Base-by-base conservation (phyloP, 495 filamentous ascomycete species). In the Penicillium pulvis region DNA sequence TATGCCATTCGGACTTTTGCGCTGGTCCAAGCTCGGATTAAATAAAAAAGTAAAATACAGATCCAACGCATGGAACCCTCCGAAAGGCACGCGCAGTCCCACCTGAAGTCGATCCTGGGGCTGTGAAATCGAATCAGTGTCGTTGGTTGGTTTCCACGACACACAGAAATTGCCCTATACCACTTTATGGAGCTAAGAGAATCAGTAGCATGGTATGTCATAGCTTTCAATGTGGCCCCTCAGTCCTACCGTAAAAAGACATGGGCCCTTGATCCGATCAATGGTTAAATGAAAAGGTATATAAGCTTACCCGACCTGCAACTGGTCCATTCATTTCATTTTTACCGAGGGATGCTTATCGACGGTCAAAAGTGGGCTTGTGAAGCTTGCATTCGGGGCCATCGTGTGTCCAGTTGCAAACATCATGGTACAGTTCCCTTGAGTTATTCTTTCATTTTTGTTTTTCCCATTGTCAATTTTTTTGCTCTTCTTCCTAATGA, bases 361-460 rank as follows among this genome's bases (percentile, higher is more conserved):
- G 82, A 91, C 79, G 90, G 90, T 72, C 88, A 93, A 78, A 93
- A 93, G 79, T 93, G 83, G 76, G 88, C 88, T 65, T 96, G 91
- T 76, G 91, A 96, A 80, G 91, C 91, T 78, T 96, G 91, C 78
- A 90, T 96, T 71, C 84, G 91, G 71, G 91, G 91, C 57, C 91
- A 96, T 77, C 88, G 91, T 71, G 91, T 95, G 61, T 74, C 75
- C n/a, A 79, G 72, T 55, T 79, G 75, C 64, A 78, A 78, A 73
- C 77, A 80, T 64, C 74, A 78, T 77, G 77, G 77, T 79, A 57
- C 26, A 63, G 23, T 64, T 54, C 19, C 59, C 17, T 14, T 12
- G 45, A 19, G 3, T 14, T 53, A 35, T 5, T 1, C 14, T 39
- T 36, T 8, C 16, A 53, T 30, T 62, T 66, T n/a, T n/a, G n/a